Evolutionary conservation across 768 basidiomycete genomes (phyloP), one percentile per base, ranked within the genome.

Genomic region (Pleurotus djamor): DNA sequence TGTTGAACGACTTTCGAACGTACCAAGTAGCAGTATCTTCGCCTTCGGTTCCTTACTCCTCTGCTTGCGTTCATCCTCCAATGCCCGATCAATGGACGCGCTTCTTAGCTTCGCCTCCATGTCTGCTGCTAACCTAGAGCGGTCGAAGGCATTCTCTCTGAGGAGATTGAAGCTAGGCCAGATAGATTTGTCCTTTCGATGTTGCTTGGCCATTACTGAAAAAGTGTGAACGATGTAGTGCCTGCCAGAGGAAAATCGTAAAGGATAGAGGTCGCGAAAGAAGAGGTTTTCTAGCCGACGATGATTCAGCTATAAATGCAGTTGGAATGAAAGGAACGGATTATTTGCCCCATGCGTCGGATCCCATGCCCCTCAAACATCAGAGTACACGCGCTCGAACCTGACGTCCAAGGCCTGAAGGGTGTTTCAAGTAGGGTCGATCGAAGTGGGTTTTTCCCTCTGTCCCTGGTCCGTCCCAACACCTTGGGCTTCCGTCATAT

Each of bases 21-120:
- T 47, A 86, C 86, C 87, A 41, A 87, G 75, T 44, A 88, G 72
- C 17, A 88, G 72, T 13, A 87, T 76, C 67, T 81, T 84, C 16
- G 79, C 75, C 10, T 76, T 74, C 17, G 70, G 66, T 32, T 65
- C 67, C 60, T 64, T 71, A 64, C 75, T 80, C 57, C 69, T 59
- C 54, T 74, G 72, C 52, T 76, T 74, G n/a, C 74, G 76, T 59
- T 86, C 84, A 10, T 63, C 64, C 58, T 76, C 76, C 13, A 88
- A 68, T 48, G 72, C 72, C n/a, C 71, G 76, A 66, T 88, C 84
- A 65, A 88, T 88, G 5, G 70, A 69, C 60, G 86, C 83, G 69
- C 80, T 85, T 28, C 74, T 67, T 41, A 74, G 72, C 66, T 81
- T 82, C 12, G 84, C 85, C 63, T 81, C 77, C 28, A 72, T 73